phyloP scores from a whole-genome alignment of 768 basidiomycete genomes.

The Mycena indigotica region DNA sequence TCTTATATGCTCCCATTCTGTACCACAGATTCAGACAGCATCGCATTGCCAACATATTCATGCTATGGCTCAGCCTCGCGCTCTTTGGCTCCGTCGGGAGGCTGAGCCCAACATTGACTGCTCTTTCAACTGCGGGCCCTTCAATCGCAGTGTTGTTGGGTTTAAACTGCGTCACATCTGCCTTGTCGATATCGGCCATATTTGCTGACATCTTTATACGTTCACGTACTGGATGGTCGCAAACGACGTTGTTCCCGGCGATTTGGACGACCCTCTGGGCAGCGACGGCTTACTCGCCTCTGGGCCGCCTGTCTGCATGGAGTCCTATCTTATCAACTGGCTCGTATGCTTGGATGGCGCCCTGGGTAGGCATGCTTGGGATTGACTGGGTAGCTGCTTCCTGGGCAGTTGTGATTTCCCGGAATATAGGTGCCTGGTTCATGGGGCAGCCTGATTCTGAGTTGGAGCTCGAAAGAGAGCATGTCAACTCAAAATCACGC shows the following conservation, averaged over 20 bases:
- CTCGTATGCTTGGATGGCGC: slow-evolving; percentile 67
- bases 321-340: slow-evolving; percentile 55
- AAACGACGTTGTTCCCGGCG: slow-evolving; percentile 63
- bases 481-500: slow-evolving; percentile 12
- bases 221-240: slow-evolving; percentile 40
- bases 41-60: slow-evolving; percentile 22
- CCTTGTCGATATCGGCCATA: slow-evolving; percentile 41
- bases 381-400: slow-evolving; percentile 77
- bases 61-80: slow-evolving; percentile 43
- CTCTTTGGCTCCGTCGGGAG: slow-evolving; percentile 45
- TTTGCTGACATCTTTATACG: slow-evolving; percentile 41
- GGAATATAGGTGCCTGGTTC: slow-evolving; percentile 56
- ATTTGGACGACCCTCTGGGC: slow-evolving; percentile 71
- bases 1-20: slow-evolving; percentile 40
- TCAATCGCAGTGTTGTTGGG: slow-evolving; percentile 51
- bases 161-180: slow-evolving; percentile 47
- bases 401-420: slow-evolving; percentile 70
- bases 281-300: slow-evolving; percentile 51
- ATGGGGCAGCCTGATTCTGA: slow-evolving; percentile 43
- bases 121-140: slow-evolving; percentile 53
- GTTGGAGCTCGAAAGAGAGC: slow-evolving; percentile 6
- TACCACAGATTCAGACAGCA: slow-evolving; percentile 33
- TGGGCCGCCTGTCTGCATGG: slow-evolving; percentile 77
- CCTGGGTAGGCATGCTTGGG: slow-evolving; percentile 56
- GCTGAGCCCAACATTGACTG: slow-evolving; percentile 47